These are phyloP conservation scores for Fusarium acutatum DNA, from an alignment of 2,329 filamentous ascomycete genomes.

Conservation along the genomic window DNA sequence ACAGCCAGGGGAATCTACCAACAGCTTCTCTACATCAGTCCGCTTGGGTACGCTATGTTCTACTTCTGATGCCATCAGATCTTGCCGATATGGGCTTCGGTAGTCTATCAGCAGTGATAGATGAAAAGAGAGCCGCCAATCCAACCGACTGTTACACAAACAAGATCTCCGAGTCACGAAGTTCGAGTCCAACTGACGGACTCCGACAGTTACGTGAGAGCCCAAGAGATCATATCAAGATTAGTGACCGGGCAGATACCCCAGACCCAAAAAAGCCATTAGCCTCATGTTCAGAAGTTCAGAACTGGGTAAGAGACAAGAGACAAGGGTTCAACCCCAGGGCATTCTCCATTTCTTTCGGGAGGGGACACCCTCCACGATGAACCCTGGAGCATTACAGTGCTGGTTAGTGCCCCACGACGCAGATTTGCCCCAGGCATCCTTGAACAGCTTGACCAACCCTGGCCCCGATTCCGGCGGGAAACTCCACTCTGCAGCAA, in stretches of 20 bases:
- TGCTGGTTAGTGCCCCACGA: slow-evolving; percentile 9
- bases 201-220: background rate
- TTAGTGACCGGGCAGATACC: background rate
- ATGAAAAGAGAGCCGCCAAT: background rate
- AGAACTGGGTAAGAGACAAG: background rate
- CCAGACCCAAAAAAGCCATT: slow-evolving; percentile 7
- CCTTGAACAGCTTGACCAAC: slow-evolving; percentile 19
- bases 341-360: slow-evolving; percentile 10
- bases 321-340: slow-evolving; percentile 22
- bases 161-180: slow-evolving; percentile 1
- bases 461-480: slow-evolving; percentile 24
- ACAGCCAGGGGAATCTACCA: background rate
- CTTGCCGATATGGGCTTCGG: background rate
- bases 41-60: background rate
- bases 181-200: slow-evolving; percentile 8
- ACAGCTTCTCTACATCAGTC: background rate
- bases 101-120: background rate
- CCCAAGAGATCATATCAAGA: background rate
- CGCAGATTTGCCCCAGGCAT: slow-evolving; percentile 1
- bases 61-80: slow-evolving; percentile 11
- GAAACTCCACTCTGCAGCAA: slow-evolving; percentile 16
- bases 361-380: slow-evolving; percentile 6
- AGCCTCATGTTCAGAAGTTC: background rate
- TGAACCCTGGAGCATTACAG: slow-evolving; percentile 21
- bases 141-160: background rate